These are phyloP conservation scores for Kwoniella mangroviensis DNA, from an alignment of 768 basidiomycete species.

Conservation along the genomic window DNA sequence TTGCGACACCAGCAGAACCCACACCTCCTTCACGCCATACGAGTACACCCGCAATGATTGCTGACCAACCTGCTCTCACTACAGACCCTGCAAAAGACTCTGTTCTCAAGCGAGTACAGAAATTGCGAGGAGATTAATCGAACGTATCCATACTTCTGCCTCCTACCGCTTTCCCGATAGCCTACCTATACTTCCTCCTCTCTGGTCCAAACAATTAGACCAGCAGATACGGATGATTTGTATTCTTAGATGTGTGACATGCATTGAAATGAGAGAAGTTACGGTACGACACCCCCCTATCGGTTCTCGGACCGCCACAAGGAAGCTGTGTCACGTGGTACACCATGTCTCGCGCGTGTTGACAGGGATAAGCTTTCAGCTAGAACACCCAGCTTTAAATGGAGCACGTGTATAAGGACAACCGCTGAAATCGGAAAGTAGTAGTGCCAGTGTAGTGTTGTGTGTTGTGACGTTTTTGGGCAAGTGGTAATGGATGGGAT, in stretches of 20 bases:
- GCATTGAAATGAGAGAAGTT: neutral
- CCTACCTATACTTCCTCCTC: neutral
- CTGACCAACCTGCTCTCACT: neutral
- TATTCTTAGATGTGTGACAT: neutral
- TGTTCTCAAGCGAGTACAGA: constrained; percentile 32
- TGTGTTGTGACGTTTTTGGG: neutral
- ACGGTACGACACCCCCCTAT: neutral
- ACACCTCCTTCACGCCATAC: too few relatives aligned
- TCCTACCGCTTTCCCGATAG: neutral
- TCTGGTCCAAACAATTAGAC: neutral
- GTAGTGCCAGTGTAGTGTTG: neutral
- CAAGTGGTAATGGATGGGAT: neutral
- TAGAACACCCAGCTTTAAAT: neutral
- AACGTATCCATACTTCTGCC: neutral
- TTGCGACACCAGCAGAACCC: too few relatives aligned
- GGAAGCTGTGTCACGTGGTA: neutral
- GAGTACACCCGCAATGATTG: neutral
- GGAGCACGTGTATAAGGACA: neutral
- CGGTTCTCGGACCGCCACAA: neutral
- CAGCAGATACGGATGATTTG: neutral
- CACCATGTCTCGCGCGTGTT: neutral
- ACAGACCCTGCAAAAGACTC: constrained; percentile 32
- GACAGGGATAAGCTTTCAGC: neutral
- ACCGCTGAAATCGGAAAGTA: neutral
- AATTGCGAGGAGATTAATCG: constrained; percentile 26